These are phyloP conservation scores for Castanea mollissima DNA, from an alignment of 306 rosid species.

Conservation along the genomic window DNA sequence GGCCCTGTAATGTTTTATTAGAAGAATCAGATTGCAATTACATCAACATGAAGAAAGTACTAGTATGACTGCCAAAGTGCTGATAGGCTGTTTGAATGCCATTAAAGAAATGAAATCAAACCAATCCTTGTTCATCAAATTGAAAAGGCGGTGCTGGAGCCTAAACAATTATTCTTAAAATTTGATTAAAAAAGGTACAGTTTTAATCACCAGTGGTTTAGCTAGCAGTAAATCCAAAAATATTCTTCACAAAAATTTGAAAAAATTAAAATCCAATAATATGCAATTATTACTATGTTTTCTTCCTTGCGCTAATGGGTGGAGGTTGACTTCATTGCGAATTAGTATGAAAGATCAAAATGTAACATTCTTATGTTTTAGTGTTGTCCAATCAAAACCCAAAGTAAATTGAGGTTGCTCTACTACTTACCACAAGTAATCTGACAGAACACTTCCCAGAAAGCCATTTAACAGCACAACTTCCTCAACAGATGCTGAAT, in stretches of 20 bases:
- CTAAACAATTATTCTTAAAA: not conserved
- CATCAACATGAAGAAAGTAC: not conserved
- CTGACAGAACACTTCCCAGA: slow-evolving; percentile 56
- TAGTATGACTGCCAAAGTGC: not conserved
- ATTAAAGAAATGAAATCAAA: not conserved
- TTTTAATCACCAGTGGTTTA: not conserved
- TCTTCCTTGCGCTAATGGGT: not conserved
- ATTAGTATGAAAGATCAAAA: not conserved
- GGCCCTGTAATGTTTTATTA: slow-evolving; percentile 48
- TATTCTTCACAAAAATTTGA: not conserved
- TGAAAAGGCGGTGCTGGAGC: not conserved
- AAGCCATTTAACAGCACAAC: slow-evolving; percentile 59
- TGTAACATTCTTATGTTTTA: not conserved
- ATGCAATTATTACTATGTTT: not conserved
- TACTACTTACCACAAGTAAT: slow-evolving; percentile 66
- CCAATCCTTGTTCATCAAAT: not conserved
- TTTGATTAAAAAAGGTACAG: not conserved
- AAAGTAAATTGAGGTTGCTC: not conserved
- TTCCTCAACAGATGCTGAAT: slow-evolving; percentile 41
- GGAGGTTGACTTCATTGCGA: not conserved
- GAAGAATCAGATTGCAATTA: slow-evolving; percentile 1
- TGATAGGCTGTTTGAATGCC: not conserved
- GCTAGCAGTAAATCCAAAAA: not conserved
- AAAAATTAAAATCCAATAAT: not conserved
- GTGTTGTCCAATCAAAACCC: not conserved